Evolutionary conservation across 2,329 filamentous ascomycete species (phyloP), one percentile per base, ranked within the genome.

Genomic region (Penicillium paneum): DNA sequence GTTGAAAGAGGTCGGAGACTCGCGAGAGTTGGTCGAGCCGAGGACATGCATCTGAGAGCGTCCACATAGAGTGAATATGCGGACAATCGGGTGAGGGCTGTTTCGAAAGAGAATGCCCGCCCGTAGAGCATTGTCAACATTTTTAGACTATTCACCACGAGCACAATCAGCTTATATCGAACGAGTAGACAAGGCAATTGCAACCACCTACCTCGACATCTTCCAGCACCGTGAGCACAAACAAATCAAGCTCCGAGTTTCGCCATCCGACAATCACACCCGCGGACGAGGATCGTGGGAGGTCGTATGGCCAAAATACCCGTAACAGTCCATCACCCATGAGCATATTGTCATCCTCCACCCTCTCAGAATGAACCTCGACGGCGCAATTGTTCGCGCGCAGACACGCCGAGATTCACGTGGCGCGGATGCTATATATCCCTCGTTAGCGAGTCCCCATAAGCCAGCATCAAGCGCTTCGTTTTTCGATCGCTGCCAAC

Each of bases 261-360:
- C 89, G 86, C 91, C 93, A 99, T 68, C 94, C 94, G 43, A 99
- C 89, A 61, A 99, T 85, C 57, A 97, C 89, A 41, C 93, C 94
- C 39, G 90, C 84, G 54, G 83, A 80, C 63, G 85, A 83, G 52
- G 87, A 89, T 73, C 81, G 82, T 51, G 83, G 81, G 68, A 90
- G 85, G 76, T 96, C 92, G 68, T 89, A 89, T 67, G 94, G 95
- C 94, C 94, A 99, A 79, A 99, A 97, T 78, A 99, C 87, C 80
- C 94, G 91, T 87, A 97, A 91, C 79, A 97, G 81, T 69, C 90
- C 92, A 90, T 94, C 82, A 67, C 78, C 78, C 76, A 79, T 78
- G 73, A 83, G 79, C 83, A 86, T 86, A 73, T 80, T 84, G 79
- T 76, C 81, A 84, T 78, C 75, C 67, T 69, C 64, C 60, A 57